phyloP scores from a whole-genome alignment of 805 yeast genomes.

The Wickerhamiella azymoides region DNA sequence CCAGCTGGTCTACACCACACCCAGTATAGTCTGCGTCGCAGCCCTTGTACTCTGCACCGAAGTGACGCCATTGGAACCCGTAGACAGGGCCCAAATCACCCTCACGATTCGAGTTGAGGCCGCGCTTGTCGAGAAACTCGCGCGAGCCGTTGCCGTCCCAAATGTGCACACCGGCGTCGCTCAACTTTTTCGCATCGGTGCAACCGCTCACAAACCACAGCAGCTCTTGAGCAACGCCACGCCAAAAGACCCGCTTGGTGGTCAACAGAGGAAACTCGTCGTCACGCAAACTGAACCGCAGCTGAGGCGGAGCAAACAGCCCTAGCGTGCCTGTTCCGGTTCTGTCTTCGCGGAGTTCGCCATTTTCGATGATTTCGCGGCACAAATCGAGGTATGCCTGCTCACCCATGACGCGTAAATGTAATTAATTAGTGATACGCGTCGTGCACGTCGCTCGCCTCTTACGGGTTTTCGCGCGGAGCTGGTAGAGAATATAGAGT shows the following conservation, averaged over 20 bases:
- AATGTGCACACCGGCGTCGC: constrained; percentile 80
- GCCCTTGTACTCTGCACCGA: constrained; percentile 82
- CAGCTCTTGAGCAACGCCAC: constrained; percentile 78
- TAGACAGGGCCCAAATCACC: constrained; percentile 98
- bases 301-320: constrained; percentile 89
- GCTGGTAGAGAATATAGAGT: no score
- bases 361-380: constrained; percentile 57
- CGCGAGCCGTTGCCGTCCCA: constrained; percentile 99
- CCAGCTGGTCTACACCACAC: constrained; percentile 81
- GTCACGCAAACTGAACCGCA: constrained; percentile 62
- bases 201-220: constrained; percentile 87
- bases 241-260: constrained; percentile 81
- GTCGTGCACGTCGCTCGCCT: no score
- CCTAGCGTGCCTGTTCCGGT: constrained; percentile 95
- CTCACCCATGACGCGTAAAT: constrained; percentile 36
- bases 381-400: constrained; percentile 80
- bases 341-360: constrained; percentile 87
- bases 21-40: constrained; percentile 81
- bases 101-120: constrained; percentile 64
- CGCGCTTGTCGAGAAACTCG: constrained; percentile 73
- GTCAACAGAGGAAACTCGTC: constrained; percentile 78
- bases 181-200: constrained; percentile 70
- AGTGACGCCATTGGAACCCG: constrained; percentile 99
- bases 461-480: no score
- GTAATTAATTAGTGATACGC: no score